Percentiles rank a stretch among this genome's conserved stretches.
These are phyloP conservation scores for Colletotrichum lupini DNA, from an alignment of 2,329 filamentous ascomycete genomes.

Conservation along the genomic window DNA sequence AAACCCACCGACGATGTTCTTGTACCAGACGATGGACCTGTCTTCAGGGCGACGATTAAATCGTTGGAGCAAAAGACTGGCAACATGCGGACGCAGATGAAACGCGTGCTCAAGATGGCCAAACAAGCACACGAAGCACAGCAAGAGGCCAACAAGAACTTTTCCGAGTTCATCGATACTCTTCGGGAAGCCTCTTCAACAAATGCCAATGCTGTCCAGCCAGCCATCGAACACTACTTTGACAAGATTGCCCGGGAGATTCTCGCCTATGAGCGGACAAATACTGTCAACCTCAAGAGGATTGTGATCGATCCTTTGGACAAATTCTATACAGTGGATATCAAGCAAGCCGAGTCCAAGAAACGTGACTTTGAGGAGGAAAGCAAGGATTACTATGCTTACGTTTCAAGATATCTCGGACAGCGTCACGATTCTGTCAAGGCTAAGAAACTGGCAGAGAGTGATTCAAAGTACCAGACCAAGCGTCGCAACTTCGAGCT, in stretches of 20 bases:
- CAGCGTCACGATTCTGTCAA: slow-evolving; percentile 96
- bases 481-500: slow-evolving; percentile 96
- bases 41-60: slow-evolving; percentile 97
- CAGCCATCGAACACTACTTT: slow-evolving; percentile 97
- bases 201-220: slow-evolving; percentile 96
- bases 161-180: slow-evolving; percentile 84
- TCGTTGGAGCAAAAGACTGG: slow-evolving; percentile 96
- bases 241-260: slow-evolving; percentile 96
- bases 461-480: slow-evolving; percentile 94
- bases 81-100: slow-evolving; percentile 93
- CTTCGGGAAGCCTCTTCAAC: slow-evolving; percentile 88
- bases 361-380: slow-evolving; percentile 99
- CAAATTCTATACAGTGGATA: slow-evolving; percentile 93
- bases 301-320: slow-evolving; percentile 94
- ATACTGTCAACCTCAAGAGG: slow-evolving; percentile 85
- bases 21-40: slow-evolving; percentile 88
- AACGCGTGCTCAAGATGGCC: slow-evolving; percentile 94
- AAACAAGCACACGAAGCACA: slow-evolving; percentile 87
- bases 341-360: slow-evolving; percentile 97
- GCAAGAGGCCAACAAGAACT: slow-evolving; percentile 85
- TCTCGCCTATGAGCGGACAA: slow-evolving; percentile 84
- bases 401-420: slow-evolving; percentile 94
- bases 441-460: slow-evolving; percentile 95
- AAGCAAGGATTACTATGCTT: slow-evolving; percentile 97
- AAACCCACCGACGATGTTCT: slow-evolving; percentile 88